Evolutionary conservation across 2,329 filamentous ascomycete species (phyloP).

Genomic region (Ilyonectria robusta): DNA sequence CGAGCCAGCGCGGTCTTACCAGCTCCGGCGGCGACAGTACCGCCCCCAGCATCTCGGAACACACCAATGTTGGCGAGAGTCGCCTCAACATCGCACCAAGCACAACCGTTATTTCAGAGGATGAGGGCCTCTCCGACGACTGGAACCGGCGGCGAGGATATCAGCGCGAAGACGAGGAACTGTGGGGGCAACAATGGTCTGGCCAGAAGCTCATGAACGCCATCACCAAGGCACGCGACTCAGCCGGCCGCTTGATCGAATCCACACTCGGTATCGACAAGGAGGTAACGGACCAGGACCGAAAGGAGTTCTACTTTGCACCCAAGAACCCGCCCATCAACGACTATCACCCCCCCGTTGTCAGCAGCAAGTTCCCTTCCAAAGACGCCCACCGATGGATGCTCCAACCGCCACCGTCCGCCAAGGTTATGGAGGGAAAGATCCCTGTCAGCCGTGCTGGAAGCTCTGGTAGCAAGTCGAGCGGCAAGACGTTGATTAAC

Average conservation of each 20-base stretch:
- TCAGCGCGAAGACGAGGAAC: constrained; percentile 88
- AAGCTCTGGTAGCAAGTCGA: constrained; percentile 69
- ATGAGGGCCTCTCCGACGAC: constrained; percentile 59
- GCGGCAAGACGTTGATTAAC: constrained; percentile 58
- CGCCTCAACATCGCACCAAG: constrained; percentile 51
- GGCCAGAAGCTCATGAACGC: constrained; percentile 71
- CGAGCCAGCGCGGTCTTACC: constrained; percentile 72
- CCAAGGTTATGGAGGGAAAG: constrained; percentile 92
- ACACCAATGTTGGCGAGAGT: constrained; percentile 57
- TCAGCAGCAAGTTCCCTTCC: constrained; percentile 79
- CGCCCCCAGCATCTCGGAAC: constrained; percentile 55
- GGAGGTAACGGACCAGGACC: constrained; percentile 65
- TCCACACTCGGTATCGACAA: constrained; percentile 67
- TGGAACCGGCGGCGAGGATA: constrained; percentile 83
- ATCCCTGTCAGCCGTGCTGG: constrained; percentile 76
- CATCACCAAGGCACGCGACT: constrained; percentile 71
- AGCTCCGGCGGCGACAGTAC: constrained; percentile 71
- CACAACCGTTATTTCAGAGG: constrained; percentile 55
- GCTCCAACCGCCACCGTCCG: constrained; percentile 91
- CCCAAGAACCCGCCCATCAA: constrained; percentile 82
- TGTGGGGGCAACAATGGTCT: constrained; percentile 79
- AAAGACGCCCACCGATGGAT: constrained; percentile 87
- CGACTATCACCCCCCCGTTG: constrained; percentile 87
- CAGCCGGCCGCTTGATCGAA: constrained; percentile 68
- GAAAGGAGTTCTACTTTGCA: constrained; percentile 73